phyloP scores from a whole-genome alignment of 495 filamentous ascomycete species.

The Penicillium fimorum region DNA sequence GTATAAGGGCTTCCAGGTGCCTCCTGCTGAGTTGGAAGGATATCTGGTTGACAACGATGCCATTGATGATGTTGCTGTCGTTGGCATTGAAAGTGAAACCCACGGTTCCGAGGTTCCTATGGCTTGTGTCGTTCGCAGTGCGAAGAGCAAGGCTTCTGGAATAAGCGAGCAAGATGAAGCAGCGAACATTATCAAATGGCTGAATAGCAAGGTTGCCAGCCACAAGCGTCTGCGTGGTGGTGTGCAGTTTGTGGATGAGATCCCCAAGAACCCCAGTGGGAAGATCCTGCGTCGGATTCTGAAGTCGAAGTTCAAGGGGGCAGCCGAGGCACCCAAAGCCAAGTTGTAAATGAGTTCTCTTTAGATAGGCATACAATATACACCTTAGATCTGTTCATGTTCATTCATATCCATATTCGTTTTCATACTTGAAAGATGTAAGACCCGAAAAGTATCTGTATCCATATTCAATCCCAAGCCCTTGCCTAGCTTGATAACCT shows the following conservation, averaged over 20 bases:
- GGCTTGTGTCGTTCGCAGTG: slow-evolving; percentile 69
- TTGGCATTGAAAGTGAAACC: slow-evolving; percentile 69
- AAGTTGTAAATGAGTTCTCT: slow-evolving; percentile 34
- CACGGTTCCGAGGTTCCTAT: slow-evolving; percentile 79
- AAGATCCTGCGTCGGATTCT: slow-evolving; percentile 82
- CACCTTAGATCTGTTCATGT: neutral
- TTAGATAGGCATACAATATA: slow-evolving; percentile 3
- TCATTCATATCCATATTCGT: neutral
- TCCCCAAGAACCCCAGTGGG: slow-evolving; percentile 83
- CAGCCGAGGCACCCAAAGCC: slow-evolving; percentile 36
- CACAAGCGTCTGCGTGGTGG: slow-evolving; percentile 84
- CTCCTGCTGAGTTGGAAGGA: slow-evolving; percentile 86
- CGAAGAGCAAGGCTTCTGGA: slow-evolving; percentile 53
- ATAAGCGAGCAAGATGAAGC: slow-evolving; percentile 52
- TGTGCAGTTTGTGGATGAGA: slow-evolving; percentile 72
- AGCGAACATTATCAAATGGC: slow-evolving; percentile 60
- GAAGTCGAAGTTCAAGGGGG: slow-evolving; percentile 53
- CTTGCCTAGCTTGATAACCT: neutral
- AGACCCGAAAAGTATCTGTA: neutral
- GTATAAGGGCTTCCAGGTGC: slow-evolving; percentile 84
- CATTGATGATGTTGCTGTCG: slow-evolving; percentile 82
- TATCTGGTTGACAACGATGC: slow-evolving; percentile 65
- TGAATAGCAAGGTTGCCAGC: slow-evolving; percentile 59
- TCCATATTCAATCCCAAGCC: neutral
- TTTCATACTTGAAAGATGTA: neutral